Percentiles rank a stretch among this genome's conserved stretches.
Evolutionary conservation across 768 basidiomycete genomes (phyloP).

Genomic region (Cyclocybe aegerita): DNA sequence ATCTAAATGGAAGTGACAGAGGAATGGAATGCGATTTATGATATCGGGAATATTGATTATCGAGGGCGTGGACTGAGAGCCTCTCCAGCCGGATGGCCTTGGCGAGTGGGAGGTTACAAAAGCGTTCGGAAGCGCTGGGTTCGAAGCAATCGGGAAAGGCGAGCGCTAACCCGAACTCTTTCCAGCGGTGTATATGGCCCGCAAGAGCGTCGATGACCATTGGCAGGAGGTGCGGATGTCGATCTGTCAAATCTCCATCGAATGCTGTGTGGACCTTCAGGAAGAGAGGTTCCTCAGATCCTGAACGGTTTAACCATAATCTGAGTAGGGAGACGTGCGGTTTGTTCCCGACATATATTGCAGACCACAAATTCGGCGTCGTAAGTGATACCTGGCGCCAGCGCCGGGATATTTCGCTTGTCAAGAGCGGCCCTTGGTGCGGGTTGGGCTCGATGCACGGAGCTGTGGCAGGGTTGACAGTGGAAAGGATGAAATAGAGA

Average conservation of each 20-base stretch:
- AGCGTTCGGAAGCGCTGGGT: too few species aligned
- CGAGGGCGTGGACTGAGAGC: too few species aligned
- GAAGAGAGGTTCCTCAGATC: neutral
- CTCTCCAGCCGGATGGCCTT: too few species aligned
- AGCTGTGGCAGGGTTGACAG: too few species aligned
- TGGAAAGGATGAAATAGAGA: too few species aligned
- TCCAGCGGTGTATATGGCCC: too few species aligned
- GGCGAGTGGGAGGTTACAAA: too few species aligned
- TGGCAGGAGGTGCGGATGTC: neutral
- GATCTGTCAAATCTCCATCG: neutral
- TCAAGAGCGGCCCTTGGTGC: neutral
- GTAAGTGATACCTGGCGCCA: neutral
- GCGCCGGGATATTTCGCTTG: neutral
- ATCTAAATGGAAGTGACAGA: neutral
- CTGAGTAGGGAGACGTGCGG: neutral
- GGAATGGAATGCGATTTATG: neutral
- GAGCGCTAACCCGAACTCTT: too few species aligned
- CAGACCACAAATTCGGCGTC: neutral
- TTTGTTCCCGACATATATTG: slow-evolving; percentile 1
- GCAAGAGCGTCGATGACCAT: neutral
- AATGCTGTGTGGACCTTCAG: slow-evolving; percentile 1
- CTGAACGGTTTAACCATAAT: neutral
- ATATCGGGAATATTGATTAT: neutral
- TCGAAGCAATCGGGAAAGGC: too few species aligned
- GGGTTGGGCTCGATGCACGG: neutral